A percentile compares a stretch with the other conserved stretches of the same genome.
Evolutionary conservation across 164 flowering plant species (phyloP).

Genomic region (Houttuynia cordata): DNA sequence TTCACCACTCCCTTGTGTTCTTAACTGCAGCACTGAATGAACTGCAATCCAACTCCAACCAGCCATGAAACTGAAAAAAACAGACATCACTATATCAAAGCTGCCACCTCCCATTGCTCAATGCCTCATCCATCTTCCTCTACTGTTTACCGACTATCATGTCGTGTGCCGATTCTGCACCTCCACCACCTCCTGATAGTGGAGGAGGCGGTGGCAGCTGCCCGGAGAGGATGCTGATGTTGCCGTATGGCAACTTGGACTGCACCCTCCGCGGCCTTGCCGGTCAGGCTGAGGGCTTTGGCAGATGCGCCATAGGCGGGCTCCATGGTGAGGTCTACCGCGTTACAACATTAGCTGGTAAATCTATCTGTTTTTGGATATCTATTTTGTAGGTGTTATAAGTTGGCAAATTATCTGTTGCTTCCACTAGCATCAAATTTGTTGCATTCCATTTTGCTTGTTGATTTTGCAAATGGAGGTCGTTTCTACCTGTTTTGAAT

Average conservation of each 20-base stretch:
- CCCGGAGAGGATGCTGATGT: conserved; percentile 8
- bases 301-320: conserved; percentile 69
- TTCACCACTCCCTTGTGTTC: neutral
- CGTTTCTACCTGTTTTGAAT: neutral
- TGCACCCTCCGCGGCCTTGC: conserved; percentile 48
- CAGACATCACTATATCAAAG: neutral
- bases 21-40: neutral
- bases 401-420: neutral
- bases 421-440: too few relatives aligned
- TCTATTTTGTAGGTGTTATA: neutral
- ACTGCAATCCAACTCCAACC: neutral
- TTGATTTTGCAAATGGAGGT: too few relatives aligned
- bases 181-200: neutral
- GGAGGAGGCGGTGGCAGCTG: neutral
- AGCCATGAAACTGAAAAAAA: too few relatives aligned
- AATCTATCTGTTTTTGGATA: neutral
- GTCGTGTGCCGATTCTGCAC: neutral
- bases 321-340: conserved; percentile 49
- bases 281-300: conserved; percentile 80
- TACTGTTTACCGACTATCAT: neutral
- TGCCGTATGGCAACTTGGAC: conserved; percentile 58
- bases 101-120: neutral
- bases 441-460: too few relatives aligned
- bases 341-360: conserved; percentile 68
- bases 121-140: neutral